These are phyloP conservation scores for Dactylellina haptotyla DNA, from an alignment of 2,329 filamentous ascomycete genomes.

Conservation along the genomic window DNA sequence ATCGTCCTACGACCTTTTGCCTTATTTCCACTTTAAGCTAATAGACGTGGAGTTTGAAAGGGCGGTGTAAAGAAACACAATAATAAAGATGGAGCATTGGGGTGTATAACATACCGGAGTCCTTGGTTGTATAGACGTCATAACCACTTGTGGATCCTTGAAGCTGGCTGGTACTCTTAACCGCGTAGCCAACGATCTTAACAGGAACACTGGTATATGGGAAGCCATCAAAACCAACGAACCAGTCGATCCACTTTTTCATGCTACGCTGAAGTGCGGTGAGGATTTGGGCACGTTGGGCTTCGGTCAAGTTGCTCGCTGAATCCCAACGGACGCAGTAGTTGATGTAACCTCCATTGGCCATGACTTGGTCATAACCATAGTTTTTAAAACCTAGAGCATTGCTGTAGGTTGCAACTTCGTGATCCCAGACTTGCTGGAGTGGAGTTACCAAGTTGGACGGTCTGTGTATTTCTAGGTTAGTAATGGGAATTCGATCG, in stretches of 20 bases:
- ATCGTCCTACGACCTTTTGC: not conserved
- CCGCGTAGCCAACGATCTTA: conserved; percentile 64
- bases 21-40: too few relatives aligned
- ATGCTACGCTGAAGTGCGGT: conserved; percentile 31
- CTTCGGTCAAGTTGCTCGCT: conserved; percentile 19
- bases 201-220: conserved; percentile 62
- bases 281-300: conserved; percentile 29
- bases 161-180: conserved; percentile 61
- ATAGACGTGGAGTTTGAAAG: too few relatives aligned
- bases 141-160: conserved; percentile 61
- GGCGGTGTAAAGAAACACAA: too few relatives aligned
- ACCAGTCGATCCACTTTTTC: conserved; percentile 59
- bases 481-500: not conserved
- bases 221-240: conserved; percentile 64
- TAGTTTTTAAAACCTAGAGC: conserved; percentile 47
- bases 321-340: conserved; percentile 50
- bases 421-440: conserved; percentile 39
- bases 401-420: conserved; percentile 30
- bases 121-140: conserved; percentile 63
- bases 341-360: conserved; percentile 44
- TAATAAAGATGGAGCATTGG: too few relatives aligned
- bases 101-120: conserved; percentile 59
- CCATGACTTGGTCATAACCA: conserved; percentile 40
- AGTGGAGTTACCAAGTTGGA: conserved; percentile 42
- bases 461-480: conserved; percentile 5